A percentile compares a stretch with the other conserved stretches of the same genome.
These are phyloP conservation scores for Citrus trifoliata DNA, from an alignment of 345 rosid genomes.

Conservation along the genomic window DNA sequence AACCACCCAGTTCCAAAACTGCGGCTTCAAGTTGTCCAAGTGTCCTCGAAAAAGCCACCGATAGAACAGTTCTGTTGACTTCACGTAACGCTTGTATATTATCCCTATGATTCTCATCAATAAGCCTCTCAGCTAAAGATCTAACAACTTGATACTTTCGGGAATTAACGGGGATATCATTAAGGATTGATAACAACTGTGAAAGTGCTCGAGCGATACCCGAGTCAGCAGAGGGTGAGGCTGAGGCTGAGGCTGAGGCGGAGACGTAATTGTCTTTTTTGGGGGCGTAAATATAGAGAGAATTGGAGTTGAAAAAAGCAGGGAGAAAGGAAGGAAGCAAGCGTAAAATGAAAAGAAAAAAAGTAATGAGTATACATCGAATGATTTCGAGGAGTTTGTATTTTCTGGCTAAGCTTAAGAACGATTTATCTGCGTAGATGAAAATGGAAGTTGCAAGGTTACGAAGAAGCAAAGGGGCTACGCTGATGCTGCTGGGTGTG, in stretches of 20 bases:
- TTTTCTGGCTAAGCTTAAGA: conserved; percentile 39
- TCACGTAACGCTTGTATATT: conserved; percentile 41
- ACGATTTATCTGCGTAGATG: conserved; percentile 60
- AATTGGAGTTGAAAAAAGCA: neutral
- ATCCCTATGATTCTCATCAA: conserved; percentile 63
- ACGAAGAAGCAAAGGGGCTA: conserved; percentile 60
- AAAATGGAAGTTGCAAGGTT: conserved; percentile 47
- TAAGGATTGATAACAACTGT: conserved; percentile 55
- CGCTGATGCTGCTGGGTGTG: conserved; percentile 26
- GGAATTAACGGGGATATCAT: conserved; percentile 70
- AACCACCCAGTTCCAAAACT: conserved; percentile 30
- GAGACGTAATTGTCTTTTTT: conserved; percentile 8
- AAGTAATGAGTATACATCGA: conserved; percentile 41
- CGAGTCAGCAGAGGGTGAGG: conserved; percentile 26
- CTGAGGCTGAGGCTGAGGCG: too few relatives aligned
- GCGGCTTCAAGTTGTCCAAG: conserved; percentile 52
- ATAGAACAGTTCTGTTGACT: conserved; percentile 54
- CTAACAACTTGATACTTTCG: conserved; percentile 76
- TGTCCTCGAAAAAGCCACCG: conserved; percentile 65
- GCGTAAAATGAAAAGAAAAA: conserved; percentile 63
- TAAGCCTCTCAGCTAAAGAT: conserved; percentile 67
- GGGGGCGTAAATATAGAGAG: neutral
- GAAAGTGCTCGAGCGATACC: conserved; percentile 72
- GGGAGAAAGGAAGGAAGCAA: conserved; percentile 41
- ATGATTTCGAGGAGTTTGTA: conserved; percentile 49